A percentile compares a stretch with the other conserved stretches of the same genome.
These are phyloP conservation scores for Colletotrichum chrysophilum DNA, from an alignment of 2,329 filamentous ascomycete species.

Conservation along the genomic window DNA sequence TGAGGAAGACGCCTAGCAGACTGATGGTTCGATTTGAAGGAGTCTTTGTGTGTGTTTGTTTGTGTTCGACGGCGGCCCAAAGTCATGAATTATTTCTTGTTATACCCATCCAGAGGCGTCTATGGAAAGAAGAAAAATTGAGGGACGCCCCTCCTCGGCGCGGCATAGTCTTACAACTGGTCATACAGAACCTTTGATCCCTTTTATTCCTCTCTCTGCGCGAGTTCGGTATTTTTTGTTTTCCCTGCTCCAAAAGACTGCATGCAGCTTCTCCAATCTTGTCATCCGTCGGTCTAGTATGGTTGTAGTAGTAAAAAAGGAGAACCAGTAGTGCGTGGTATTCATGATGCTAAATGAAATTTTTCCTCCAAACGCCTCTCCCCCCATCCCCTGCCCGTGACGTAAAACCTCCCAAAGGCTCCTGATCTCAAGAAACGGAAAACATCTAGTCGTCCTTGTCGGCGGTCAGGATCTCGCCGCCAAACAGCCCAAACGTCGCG, in stretches of 20 bases:
- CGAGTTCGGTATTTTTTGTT: no score
- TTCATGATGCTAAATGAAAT: not conserved
- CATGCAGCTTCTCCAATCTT: not conserved
- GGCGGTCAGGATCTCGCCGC: constrained; percentile 60
- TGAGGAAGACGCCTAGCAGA: not conserved
- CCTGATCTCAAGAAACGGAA: not conserved
- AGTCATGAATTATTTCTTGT: constrained; percentile 9
- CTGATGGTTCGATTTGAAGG: not conserved
- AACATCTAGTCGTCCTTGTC: constrained; percentile 62
- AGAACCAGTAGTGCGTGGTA: not conserved
- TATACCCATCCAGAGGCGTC: constrained; percentile 22
- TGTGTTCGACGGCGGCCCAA: not conserved
- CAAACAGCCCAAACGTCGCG: constrained; percentile 61
- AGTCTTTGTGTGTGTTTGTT: not conserved
- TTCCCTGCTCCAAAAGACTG: not conserved
- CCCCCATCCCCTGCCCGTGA: not conserved
- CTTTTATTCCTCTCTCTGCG: not conserved
- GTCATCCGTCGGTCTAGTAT: not conserved
- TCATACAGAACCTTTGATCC: not conserved
- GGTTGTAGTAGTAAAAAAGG: not conserved
- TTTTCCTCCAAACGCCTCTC: constrained; percentile 6
- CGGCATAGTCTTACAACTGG: constrained; percentile 1
- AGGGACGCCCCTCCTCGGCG: not conserved
- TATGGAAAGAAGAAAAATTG: not conserved
- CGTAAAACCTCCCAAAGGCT: not conserved